Percentiles rank a stretch among this genome's conserved stretches.
These are phyloP conservation scores for Leccinum angustisporum DNA, from an alignment of 1,284 basidiomycete species.

Conservation along the genomic window DNA sequence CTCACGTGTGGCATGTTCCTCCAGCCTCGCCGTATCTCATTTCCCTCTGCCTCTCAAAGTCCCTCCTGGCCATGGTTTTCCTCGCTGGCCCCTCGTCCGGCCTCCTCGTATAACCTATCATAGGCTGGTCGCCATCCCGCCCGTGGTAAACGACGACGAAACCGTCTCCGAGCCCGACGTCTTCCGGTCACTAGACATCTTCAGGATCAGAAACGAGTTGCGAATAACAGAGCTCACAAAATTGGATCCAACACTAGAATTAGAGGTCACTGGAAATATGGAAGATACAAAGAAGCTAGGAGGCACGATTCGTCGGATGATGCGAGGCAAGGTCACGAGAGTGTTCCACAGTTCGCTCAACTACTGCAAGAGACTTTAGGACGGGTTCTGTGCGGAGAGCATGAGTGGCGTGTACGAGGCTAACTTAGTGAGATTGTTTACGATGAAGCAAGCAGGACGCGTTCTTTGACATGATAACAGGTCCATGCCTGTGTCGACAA, in stretches of 20 bases:
- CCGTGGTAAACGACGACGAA: too few species aligned
- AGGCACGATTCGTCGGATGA: slow-evolving; percentile 80
- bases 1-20: slow-evolving; percentile 1
- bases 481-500: slow-evolving; percentile 58
- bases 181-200: slow-evolving; percentile 49
- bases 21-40: slow-evolving; percentile 88
- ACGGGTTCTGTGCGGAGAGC: slow-evolving; percentile 10
- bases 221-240: slow-evolving; percentile 59
- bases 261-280: slow-evolving; percentile 8
- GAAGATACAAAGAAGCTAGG: slow-evolving; percentile 9
- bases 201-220: slow-evolving; percentile 7
- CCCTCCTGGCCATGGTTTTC: slow-evolving; percentile 88
- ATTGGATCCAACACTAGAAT: slow-evolving; percentile 72
- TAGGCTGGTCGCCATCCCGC: slow-evolving; percentile 46
- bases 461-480: slow-evolving; percentile 70
- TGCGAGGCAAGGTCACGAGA: slow-evolving; percentile 65
- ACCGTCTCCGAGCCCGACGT: too few species aligned
- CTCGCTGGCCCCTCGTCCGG: slow-evolving; percentile 93
- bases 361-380: slow-evolving; percentile 49
- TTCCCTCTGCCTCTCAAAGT: slow-evolving; percentile 86
- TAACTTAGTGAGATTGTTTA: slow-evolving; percentile 17
- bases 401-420: slow-evolving; percentile 16
- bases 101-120: slow-evolving; percentile 88
- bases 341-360: slow-evolving; percentile 68
- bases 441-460: slow-evolving; percentile 60